Percentiles rank a stretch among this genome's conserved stretches.
Evolutionary conservation across 2,329 filamentous ascomycete genomes (phyloP).

Genomic region (Clonostachys solani): DNA sequence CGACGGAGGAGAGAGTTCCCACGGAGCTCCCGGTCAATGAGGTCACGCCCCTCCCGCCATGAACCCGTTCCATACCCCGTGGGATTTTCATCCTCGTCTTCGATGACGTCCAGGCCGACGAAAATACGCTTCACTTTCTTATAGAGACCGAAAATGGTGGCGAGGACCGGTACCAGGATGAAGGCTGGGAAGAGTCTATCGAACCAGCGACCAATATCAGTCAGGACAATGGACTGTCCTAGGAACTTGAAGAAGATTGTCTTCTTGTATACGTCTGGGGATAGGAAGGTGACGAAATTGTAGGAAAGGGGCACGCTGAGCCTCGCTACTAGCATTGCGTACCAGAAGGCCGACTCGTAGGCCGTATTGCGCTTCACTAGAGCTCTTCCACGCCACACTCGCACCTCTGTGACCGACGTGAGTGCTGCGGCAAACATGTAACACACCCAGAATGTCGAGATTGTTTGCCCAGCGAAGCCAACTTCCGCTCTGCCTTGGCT

Average conservation of each 20-base stretch:
- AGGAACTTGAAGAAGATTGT: conserved; percentile 88
- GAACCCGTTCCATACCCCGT: conserved; percentile 70
- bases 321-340: conserved; percentile 86
- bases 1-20: conserved; percentile 53
- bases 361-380: conserved; percentile 89
- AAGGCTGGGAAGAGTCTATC: conserved; percentile 86
- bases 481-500: conserved; percentile 68
- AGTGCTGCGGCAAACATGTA: conserved; percentile 95
- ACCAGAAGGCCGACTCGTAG: conserved; percentile 93
- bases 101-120: conserved; percentile 69
- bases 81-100: conserved; percentile 64
- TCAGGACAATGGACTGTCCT: conserved; percentile 78
- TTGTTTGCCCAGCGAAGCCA: conserved; percentile 80
- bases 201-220: conserved; percentile 77
- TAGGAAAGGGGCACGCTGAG: conserved; percentile 90
- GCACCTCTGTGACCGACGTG: conserved; percentile 83
- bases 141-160: conserved; percentile 87
- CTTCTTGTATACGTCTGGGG: conserved; percentile 63
- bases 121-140: conserved; percentile 76
- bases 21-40: conserved; percentile 83
- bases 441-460: conserved; percentile 82
- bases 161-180: conserved; percentile 78
- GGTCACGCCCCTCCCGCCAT: conserved; percentile 86
- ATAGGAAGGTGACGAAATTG: conserved; percentile 93
- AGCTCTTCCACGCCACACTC: conserved; percentile 95